Evolutionary conservation across 2,329 filamentous ascomycete species (phyloP).

Genomic region (Fusarium paranaense): DNA sequence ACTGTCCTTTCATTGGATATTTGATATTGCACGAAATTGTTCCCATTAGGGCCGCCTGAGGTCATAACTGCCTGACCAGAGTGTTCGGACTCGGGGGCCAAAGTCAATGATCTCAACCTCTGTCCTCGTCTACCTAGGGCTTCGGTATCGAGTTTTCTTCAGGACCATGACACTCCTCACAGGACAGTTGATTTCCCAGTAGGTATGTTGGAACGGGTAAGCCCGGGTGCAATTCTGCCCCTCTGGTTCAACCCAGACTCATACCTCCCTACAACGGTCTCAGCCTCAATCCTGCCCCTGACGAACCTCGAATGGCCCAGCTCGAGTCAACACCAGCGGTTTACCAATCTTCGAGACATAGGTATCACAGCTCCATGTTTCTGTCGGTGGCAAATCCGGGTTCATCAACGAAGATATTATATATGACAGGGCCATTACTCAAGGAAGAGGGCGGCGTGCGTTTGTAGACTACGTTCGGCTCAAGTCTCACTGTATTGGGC

Average conservation of each 20-base stretch:
- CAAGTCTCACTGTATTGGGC: not conserved
- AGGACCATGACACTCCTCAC: not conserved
- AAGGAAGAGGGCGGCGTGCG: not conserved
- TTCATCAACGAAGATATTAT: not conserved
- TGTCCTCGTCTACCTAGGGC: not conserved
- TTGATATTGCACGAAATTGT: not conserved
- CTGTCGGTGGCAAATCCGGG: not conserved
- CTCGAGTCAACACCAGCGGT: not conserved
- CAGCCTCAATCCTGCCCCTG: not conserved
- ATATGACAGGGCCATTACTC: not conserved
- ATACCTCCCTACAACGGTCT: not conserved
- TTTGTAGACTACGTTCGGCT: not conserved
- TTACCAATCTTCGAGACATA: not conserved
- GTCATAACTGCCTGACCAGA: not conserved
- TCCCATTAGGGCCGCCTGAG: not conserved
- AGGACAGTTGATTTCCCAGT: not conserved
- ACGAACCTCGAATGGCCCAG: not conserved
- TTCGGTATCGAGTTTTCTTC: rapidly evolving
- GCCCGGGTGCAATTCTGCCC: not conserved
- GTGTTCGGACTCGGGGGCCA: not conserved
- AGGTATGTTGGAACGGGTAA: not conserved
- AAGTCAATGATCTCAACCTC: not conserved
- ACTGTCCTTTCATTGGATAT: not conserved
- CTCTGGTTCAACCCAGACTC: not conserved
- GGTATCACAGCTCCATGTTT: not conserved